Evolutionary conservation across 805 yeast genomes (phyloP).

Genomic region (Cyberlindnera nakhonratchasimensis): DNA sequence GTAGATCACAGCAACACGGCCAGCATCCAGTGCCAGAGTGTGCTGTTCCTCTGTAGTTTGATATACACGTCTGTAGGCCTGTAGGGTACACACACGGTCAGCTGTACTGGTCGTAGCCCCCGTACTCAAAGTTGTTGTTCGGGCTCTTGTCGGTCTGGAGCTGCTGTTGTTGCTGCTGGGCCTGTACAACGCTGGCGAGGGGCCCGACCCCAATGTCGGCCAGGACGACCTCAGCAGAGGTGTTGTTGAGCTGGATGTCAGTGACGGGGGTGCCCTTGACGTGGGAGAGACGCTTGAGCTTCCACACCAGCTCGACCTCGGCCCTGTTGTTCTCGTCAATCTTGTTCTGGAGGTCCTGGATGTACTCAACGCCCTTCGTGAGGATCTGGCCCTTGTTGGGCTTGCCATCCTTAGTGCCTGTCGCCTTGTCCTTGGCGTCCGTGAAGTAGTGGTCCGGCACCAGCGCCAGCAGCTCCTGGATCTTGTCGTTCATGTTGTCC

Average conservation of each 20-base stretch:
- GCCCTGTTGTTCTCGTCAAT: constrained; percentile 77
- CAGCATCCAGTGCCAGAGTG: too few relatives aligned
- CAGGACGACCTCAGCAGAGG: constrained; percentile 76
- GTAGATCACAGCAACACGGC: too few relatives aligned
- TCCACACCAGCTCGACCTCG: constrained; percentile 70
- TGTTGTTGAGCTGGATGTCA: constrained; percentile 47
- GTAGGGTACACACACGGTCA: constrained; percentile 4
- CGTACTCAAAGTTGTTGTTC: constrained; percentile 35
- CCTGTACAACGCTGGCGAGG: constrained; percentile 40
- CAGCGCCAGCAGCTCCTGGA: constrained; percentile 45
- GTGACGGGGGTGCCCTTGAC: constrained; percentile 38
- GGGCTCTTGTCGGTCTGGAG: constrained; percentile 20
- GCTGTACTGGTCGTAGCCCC: constrained; percentile 37
- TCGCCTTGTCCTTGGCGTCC: constrained; percentile 39
- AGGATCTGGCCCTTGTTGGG: constrained; percentile 83
- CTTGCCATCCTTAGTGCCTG: constrained; percentile 78
- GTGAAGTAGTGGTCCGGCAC: constrained; percentile 46
- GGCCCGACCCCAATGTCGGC: constrained; percentile 85
- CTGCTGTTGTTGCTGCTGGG: constrained; percentile 9
- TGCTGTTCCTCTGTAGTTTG: too few relatives aligned
- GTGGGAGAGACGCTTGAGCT: constrained; percentile 51
- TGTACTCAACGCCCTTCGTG: constrained; percentile 71
- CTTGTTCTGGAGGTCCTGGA: constrained; percentile 59
- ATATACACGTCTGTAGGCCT: background rate
- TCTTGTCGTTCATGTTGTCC: constrained; percentile 56